These are phyloP conservation scores for Skeletonema marinoi DNA, from an alignment of 108 stramenopile genomes.

Conservation along the genomic window DNA sequence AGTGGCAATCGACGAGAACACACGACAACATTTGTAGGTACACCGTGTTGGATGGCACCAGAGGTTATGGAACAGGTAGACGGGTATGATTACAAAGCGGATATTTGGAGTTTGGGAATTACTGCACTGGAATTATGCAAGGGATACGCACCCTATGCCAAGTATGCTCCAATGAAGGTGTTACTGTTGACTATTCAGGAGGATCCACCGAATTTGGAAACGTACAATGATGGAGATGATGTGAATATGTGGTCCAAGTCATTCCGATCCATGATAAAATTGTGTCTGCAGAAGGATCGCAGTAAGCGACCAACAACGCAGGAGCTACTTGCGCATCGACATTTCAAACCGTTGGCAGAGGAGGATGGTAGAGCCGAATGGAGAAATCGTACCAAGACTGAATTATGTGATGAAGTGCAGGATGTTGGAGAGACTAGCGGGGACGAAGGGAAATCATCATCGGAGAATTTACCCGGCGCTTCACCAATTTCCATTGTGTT, in stretches of 20 bases:
- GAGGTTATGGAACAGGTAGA: conserved; percentile 98
- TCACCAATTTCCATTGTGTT: conserved; percentile 53
- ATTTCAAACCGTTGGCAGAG: conserved; percentile 49
- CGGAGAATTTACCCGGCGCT: conserved; percentile 47
- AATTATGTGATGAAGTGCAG: conserved; percentile 67
- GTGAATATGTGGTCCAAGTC: conserved; percentile 61
- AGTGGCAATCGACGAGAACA: conserved; percentile 74
- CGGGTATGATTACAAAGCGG: conserved; percentile 97
- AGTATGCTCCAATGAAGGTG: conserved; percentile 96
- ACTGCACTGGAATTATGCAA: conserved; percentile 98
- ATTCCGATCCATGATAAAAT: conserved; percentile 67
- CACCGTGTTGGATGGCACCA: conserved; percentile 92
- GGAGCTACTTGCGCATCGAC: conserved; percentile 62
- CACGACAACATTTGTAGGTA: conserved; percentile 92
- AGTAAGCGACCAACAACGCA: conserved; percentile 69
- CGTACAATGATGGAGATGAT: conserved; percentile 84
- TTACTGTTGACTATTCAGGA: conserved; percentile 94
- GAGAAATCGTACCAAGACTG: conserved; percentile 40
- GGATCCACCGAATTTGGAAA: conserved; percentile 90
- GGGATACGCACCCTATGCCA: conserved; percentile 97
- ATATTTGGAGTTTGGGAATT: conserved; percentile 98
- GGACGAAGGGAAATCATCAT: neutral
- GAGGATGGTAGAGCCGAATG: conserved; percentile 39
- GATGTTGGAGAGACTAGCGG: conserved; percentile 57
- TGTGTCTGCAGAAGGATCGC: conserved; percentile 86